These are phyloP conservation scores for Coemansia sp. DNA, from an alignment of 192 early-diverging fungal genomes.

Conservation along the genomic window DNA sequence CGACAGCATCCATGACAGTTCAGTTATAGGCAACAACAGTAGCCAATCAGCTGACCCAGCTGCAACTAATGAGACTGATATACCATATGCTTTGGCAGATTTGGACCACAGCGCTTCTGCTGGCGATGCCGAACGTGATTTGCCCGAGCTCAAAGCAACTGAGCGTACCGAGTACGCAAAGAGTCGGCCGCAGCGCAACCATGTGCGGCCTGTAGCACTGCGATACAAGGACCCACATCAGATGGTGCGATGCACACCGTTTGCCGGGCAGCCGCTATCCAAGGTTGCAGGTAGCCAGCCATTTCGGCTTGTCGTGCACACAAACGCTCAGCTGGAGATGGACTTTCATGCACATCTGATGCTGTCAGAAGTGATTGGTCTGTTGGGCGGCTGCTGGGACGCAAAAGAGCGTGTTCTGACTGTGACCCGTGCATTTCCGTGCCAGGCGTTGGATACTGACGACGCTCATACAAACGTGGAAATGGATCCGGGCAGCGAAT, in stretches of 20 bases:
- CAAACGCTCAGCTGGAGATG: slow-evolving; percentile 79
- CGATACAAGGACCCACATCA: slow-evolving; percentile 65
- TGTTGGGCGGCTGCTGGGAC: slow-evolving; percentile 80
- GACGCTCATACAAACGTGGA: slow-evolving; percentile 83
- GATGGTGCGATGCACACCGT: slow-evolving; percentile 83
- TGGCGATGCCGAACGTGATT: neutral
- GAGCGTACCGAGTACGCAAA: slow-evolving; percentile 52
- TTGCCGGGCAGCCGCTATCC: slow-evolving; percentile 67
- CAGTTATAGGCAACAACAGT: neutral
- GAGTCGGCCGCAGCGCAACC: slow-evolving; percentile 51
- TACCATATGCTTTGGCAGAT: neutral
- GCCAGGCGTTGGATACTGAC: slow-evolving; percentile 68
- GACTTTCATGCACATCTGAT: slow-evolving; percentile 93
- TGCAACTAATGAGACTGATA: neutral
- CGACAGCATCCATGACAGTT: no score
- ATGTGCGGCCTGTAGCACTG: slow-evolving; percentile 27
- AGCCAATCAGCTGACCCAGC: neutral
- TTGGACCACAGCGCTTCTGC: neutral
- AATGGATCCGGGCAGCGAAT: slow-evolving; percentile 79
- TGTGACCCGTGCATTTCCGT: slow-evolving; percentile 72
- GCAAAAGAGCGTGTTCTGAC: slow-evolving; percentile 52
- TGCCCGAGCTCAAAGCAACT: slow-evolving; percentile 19
- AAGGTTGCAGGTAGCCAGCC: slow-evolving; percentile 70
- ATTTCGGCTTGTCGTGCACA: slow-evolving; percentile 70
- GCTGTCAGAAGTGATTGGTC: slow-evolving; percentile 86